Evolutionary conservation across 371 early-diverging fungal species (phyloP), one percentile per base, ranked within the genome.

Genomic region (Haplosporangium sp.): DNA sequence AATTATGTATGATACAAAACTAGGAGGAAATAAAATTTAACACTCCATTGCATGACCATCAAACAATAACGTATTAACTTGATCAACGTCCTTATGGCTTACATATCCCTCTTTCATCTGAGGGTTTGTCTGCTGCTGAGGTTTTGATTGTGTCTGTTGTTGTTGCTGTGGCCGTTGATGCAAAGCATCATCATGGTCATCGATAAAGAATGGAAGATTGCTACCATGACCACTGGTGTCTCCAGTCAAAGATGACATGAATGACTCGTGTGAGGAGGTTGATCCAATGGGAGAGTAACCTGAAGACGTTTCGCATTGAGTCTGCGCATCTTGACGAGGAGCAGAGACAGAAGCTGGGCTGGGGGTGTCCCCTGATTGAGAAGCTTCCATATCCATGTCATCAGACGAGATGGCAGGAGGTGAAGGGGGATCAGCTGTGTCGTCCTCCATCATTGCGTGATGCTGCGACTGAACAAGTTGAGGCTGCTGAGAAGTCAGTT

Each of bases 321-420:
- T 76, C 61, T 68, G 68, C 0, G 68, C 73, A 13, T 71, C 77
- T 47, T 76, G 77, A 9, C 77, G 77, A 6, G 71, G 59, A 15
- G 57, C 63, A 10, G 56, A 4, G 20, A 35, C 38, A 6, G 67
- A 58, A 0, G 63, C 61, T 19, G 69, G 65, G 19, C 65, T 72
- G 1, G 62, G 63, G 0, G 72, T 44, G 5, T 73, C 71, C 19
- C 58, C 64, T 13, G 70, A 66, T 15, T 67, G 57, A n/a, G 67
- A 71, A 6, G 69, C 65, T n/a, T 75, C 76, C 70, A 65, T 75
- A 42, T 75, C 76, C 69, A 70, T 75, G 35, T 69, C 76, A 13
- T 75, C 76, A 0, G 76, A 69, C 1, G 63, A 75, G 48, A 75
- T 70, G 3, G 70, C 70, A 27, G 70, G 76, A 13, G 76, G 76